Conservation (phyloP, 2,329 filamentous ascomycete species). For the Sporothrix pseudoabietina region DNA sequence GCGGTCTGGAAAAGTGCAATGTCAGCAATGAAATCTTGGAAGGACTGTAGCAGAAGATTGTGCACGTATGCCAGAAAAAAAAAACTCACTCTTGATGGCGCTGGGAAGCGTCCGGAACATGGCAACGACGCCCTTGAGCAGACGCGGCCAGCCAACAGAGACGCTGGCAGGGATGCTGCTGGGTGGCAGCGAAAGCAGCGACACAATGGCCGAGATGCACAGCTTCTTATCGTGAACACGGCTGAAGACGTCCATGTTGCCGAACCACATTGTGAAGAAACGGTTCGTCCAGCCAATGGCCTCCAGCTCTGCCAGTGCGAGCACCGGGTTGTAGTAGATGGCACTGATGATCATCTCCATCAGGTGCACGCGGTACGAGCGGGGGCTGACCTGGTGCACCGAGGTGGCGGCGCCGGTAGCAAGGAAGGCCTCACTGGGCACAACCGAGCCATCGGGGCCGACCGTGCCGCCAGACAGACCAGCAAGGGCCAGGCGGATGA, state of each 20-base stretch:
- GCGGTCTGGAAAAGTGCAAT: constrained; percentile 53
- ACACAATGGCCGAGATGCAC: constrained; percentile 89
- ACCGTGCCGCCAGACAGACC: constrained; percentile 58
- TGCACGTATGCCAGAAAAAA: not conserved
- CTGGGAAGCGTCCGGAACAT: constrained; percentile 89
- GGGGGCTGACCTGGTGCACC: constrained; percentile 66
- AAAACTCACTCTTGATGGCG: constrained; percentile 66
- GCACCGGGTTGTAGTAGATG: constrained; percentile 92
- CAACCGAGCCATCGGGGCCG: constrained; percentile 57
- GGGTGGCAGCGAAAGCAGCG: constrained; percentile 75
- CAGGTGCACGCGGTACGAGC: constrained; percentile 90
- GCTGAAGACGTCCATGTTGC: constrained; percentile 88
- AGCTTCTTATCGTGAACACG: constrained; percentile 98
- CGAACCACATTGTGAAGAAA: constrained; percentile 98
- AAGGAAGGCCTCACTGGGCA: constrained; percentile 30
- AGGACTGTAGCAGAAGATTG: not conserved
- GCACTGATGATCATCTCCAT: constrained; percentile 99
- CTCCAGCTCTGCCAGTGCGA: constrained; percentile 87
- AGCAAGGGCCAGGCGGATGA: constrained; percentile 85
- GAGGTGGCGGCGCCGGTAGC: constrained; percentile 30
- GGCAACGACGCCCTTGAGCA: constrained; percentile 83
- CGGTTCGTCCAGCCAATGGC: constrained; percentile 93
- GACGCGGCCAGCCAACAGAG: constrained; percentile 89
- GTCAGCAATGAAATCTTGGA: not conserved
- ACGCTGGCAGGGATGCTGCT: constrained; percentile 89